Evolutionary conservation across 1,139 yeast species (phyloP).

Genomic region (Blastobotrys aristatus): DNA sequence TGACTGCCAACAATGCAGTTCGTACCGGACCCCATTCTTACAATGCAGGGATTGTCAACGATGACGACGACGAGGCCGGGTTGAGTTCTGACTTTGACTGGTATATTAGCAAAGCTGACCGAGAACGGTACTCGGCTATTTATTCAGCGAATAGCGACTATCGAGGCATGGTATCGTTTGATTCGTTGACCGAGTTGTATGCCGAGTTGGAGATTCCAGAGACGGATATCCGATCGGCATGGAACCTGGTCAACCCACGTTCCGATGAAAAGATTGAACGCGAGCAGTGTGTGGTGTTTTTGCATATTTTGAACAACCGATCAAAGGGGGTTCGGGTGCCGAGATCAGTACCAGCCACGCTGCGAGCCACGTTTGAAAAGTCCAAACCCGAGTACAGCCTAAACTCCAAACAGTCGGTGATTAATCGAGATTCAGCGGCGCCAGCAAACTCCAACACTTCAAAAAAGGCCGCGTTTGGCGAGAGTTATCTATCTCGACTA

Average conservation of each 20-base stretch:
- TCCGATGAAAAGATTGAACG: conserved; percentile 83
- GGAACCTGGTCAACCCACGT: conserved; percentile 93
- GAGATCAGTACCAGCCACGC: conserved; percentile 86
- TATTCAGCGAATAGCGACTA: conserved; percentile 71
- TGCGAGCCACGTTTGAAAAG: conserved; percentile 87
- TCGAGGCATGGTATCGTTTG: conserved; percentile 78
- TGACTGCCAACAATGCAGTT: conserved; percentile 73
- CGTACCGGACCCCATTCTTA: conserved; percentile 15
- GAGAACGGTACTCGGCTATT: conserved; percentile 69
- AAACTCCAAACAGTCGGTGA: conserved; percentile 46
- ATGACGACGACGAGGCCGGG: conserved; percentile 47
- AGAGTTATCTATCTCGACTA: conserved; percentile 41
- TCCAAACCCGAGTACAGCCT: conserved; percentile 76
- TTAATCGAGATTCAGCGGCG: conserved; percentile 21
- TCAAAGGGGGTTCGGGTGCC: conserved; percentile 86
- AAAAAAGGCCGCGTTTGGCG: conserved; percentile 45
- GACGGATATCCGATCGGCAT: conserved; percentile 84
- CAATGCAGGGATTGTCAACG: conserved; percentile 9
- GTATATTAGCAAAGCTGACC: conserved; percentile 91
- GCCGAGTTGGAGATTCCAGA: conserved; percentile 68
- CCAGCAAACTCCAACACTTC: conserved; percentile 16
- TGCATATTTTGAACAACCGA: conserved; percentile 87
- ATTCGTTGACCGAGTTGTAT: conserved; percentile 65
- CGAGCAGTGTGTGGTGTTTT: conserved; percentile 83
- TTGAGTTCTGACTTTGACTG: conserved; percentile 79